phyloP scores from a whole-genome alignment of 805 yeast genomes.

The Lachancea dasiensis region DNA sequence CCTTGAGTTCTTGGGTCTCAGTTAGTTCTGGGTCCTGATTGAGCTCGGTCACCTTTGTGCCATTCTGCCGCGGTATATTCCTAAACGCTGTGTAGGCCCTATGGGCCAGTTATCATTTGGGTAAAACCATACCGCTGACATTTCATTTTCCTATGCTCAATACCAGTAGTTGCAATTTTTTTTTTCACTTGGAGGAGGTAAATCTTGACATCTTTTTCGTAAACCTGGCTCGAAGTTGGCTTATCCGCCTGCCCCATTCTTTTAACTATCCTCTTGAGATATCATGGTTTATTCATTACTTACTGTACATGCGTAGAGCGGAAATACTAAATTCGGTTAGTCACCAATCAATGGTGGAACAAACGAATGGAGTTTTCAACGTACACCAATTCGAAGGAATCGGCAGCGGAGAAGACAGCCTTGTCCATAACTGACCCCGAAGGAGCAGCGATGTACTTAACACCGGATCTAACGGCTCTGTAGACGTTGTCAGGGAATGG shows the following conservation, averaged over 20 bases:
- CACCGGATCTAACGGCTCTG: constrained; percentile 97
- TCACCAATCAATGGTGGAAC: constrained; percentile 76
- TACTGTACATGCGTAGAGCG: constrained; percentile 1
- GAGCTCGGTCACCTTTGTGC: constrained; percentile 60
- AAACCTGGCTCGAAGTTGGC: not conserved
- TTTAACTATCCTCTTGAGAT: constrained; percentile 1
- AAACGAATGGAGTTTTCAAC: constrained; percentile 96
- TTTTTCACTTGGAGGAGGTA: not conserved
- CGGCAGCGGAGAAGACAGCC: constrained; percentile 94
- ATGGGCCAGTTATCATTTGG: constrained; percentile 92
- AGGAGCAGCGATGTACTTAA: constrained; percentile 92
- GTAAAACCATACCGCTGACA: constrained; percentile 99
- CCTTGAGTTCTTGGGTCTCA: constrained; percentile 36
- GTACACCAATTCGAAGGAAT: constrained; percentile 80
- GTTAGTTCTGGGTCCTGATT: constrained; percentile 33
- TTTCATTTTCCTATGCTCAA: constrained; percentile 17
- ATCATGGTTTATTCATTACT: constrained; percentile 1
- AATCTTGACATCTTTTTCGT: not conserved
- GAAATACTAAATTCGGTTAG: not conserved
- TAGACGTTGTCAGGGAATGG: constrained; percentile 99
- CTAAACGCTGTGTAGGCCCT: constrained; percentile 96
- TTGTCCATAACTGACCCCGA: constrained; percentile 97
- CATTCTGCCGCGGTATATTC: constrained; percentile 92
- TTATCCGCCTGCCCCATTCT: not conserved
- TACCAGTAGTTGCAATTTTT: not conserved